A percentile compares a stretch with the other conserved stretches of the same genome.
phyloP scores from a whole-genome alignment of 176 grass and related monocot genomes.

The Calamus simplicifolius region DNA sequence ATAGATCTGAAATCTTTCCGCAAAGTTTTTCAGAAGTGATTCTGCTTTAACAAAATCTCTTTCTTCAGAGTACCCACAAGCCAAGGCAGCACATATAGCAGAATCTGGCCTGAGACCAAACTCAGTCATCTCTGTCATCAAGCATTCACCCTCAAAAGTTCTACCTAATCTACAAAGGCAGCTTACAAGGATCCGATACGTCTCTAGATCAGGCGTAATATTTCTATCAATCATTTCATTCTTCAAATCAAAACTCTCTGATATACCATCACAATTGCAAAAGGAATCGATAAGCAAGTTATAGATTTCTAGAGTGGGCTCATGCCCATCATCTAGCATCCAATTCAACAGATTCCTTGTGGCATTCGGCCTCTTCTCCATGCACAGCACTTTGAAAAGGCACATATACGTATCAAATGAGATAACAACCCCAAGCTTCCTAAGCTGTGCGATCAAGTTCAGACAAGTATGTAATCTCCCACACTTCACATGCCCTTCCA shows the following conservation, averaged over 20 bases:
- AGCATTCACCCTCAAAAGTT: constrained; percentile 32
- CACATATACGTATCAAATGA: constrained; percentile 43
- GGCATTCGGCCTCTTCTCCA: constrained; percentile 53
- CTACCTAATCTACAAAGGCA: constrained; percentile 57
- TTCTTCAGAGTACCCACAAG: constrained; percentile 55
- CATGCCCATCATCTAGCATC: constrained; percentile 57
- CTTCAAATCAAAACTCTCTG: constrained; percentile 59
- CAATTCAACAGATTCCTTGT: constrained; percentile 58
- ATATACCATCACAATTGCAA: constrained; percentile 37
- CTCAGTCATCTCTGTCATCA: constrained; percentile 56
- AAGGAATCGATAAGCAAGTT: constrained; percentile 56
- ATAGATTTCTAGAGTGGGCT: constrained; percentile 46
- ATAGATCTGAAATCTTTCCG: constrained; percentile 43
- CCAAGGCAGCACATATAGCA: constrained; percentile 58
- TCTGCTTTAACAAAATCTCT: constrained; percentile 53
- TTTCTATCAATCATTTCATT: constrained; percentile 46
- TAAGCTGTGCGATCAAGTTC: constrained; percentile 57
- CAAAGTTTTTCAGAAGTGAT: constrained; percentile 45
- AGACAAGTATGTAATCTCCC: constrained; percentile 74
- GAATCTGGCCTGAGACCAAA: constrained; percentile 25
- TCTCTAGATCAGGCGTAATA: constrained; percentile 44
- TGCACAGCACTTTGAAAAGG: constrained; percentile 45
- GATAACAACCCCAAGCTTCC: constrained; percentile 39
- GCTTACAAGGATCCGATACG: constrained; percentile 33
- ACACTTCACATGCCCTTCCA: constrained; percentile 41